These are phyloP conservation scores for Lyophyllum semitale DNA, from an alignment of 768 basidiomycete genomes.

Conservation along the genomic window DNA sequence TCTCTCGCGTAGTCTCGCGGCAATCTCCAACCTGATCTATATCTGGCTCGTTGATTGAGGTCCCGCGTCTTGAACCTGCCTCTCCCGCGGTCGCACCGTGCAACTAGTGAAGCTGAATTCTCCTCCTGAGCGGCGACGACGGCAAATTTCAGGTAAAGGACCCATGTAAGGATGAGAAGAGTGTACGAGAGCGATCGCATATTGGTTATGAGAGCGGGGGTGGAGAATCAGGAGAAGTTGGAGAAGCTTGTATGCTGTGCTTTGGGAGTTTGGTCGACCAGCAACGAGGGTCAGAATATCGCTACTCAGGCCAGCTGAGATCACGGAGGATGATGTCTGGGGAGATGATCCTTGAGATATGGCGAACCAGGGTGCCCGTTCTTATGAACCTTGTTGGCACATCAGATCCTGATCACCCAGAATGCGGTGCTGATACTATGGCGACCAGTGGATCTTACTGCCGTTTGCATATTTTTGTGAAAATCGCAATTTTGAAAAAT, in stretches of 20 bases:
- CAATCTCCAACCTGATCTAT: not conserved
- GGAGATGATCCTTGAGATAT: not conserved
- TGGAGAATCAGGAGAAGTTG: no score
- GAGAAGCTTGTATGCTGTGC: no score
- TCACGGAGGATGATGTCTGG: not conserved
- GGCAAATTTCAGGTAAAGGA: not conserved
- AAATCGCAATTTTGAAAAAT: no score
- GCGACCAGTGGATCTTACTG: no score
- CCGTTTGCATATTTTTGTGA: no score
- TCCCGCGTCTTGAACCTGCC: not conserved
- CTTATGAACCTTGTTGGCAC: not conserved
- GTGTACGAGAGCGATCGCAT: not conserved
- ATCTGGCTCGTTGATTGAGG: not conserved
- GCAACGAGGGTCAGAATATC: not conserved
- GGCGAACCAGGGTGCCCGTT: not conserved
- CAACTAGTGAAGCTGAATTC: not conserved
- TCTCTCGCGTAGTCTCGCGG: no score
- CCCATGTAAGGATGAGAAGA: not conserved
- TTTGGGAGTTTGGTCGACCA: not conserved
- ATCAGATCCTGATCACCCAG: not conserved
- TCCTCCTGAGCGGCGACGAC: not conserved
- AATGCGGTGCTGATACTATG: not conserved
- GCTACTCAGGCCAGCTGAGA: not conserved
- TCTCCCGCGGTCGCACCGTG: not conserved
- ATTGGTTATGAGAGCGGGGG: not conserved